Conservation (phyloP, 1,139 yeast species). For the Suhomyces ambrosiae region DNA sequence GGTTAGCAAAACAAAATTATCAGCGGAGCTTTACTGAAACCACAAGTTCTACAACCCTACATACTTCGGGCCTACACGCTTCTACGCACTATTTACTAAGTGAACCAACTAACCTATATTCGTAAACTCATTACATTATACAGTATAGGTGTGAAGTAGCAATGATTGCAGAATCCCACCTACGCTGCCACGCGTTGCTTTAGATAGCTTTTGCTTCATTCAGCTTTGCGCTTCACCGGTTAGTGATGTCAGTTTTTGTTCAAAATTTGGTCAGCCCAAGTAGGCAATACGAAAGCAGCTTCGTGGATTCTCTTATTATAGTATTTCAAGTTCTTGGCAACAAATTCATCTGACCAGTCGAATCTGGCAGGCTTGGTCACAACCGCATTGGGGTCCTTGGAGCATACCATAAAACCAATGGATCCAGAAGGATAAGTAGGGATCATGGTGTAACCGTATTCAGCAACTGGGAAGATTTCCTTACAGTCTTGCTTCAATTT, state of each 20-base stretch:
- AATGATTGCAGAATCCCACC: too few species aligned
- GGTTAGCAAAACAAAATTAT: too few species aligned
- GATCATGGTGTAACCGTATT: conserved; percentile 83
- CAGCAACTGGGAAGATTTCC: conserved; percentile 83
- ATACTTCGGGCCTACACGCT: neutral
- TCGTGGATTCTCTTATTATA: conserved; percentile 78
- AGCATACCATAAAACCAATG: conserved; percentile 91
- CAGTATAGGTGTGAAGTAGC: neutral
- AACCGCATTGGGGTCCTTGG: conserved; percentile 65
- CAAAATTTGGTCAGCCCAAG: conserved; percentile 63
- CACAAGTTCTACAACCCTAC: too few species aligned
- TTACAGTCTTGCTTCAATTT: conserved; percentile 74
- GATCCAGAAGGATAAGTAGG: conserved; percentile 96
- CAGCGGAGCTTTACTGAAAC: too few species aligned
- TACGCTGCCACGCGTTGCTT: too few species aligned
- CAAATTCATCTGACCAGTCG: conserved; percentile 62
- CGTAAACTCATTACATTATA: neutral
- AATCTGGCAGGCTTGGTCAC: conserved; percentile 69
- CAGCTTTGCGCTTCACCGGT: too few species aligned
- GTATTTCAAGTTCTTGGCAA: conserved; percentile 67
- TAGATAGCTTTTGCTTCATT: too few species aligned
- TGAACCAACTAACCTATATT: conserved; percentile 1
- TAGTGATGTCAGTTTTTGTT: conserved; percentile 19
- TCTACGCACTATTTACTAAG: too few species aligned
- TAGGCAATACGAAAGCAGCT: conserved; percentile 87